Conservation (phyloP, 345 rosid genomes). For the Laguncularia racemosa region DNA sequence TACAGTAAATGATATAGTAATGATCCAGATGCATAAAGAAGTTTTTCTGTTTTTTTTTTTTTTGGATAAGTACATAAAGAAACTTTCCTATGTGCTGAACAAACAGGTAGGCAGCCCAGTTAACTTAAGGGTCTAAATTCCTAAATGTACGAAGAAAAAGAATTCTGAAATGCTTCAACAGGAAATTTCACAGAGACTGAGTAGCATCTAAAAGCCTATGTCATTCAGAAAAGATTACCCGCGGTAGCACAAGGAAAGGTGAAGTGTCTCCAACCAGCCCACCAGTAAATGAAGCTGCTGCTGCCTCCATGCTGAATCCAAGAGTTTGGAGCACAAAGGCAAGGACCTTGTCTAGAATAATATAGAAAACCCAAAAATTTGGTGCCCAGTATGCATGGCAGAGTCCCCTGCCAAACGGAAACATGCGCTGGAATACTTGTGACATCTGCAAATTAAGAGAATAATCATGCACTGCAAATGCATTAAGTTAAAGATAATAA, state of each 20-base stretch:
- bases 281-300: constrained; percentile 80
- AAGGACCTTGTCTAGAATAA: constrained; percentile 65
- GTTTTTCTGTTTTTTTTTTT: no score
- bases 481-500: not conserved
- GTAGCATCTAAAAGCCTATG: no score
- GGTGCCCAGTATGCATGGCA: constrained; percentile 99
- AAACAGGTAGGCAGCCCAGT: no score
- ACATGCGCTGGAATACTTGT: constrained; percentile 71
- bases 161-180: no score
- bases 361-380: constrained; percentile 91
- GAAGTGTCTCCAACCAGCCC: constrained; percentile 84
- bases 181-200: no score
- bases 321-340: constrained; percentile 48
- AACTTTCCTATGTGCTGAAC: no score
- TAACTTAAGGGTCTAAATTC: no score
- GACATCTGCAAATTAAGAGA: constrained; percentile 50
- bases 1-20: no score
- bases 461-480: not conserved
- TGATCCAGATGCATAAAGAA: no score
- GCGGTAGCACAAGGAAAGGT: constrained; percentile 68
- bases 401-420: constrained; percentile 97
- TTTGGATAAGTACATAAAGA: no score
- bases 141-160: no score
- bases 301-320: constrained; percentile 39
- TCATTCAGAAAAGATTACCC: constrained; percentile 26